Evolutionary conservation across 1,284 basidiomycete genomes (phyloP).

Genomic region (Inonotus hispidus): DNA sequence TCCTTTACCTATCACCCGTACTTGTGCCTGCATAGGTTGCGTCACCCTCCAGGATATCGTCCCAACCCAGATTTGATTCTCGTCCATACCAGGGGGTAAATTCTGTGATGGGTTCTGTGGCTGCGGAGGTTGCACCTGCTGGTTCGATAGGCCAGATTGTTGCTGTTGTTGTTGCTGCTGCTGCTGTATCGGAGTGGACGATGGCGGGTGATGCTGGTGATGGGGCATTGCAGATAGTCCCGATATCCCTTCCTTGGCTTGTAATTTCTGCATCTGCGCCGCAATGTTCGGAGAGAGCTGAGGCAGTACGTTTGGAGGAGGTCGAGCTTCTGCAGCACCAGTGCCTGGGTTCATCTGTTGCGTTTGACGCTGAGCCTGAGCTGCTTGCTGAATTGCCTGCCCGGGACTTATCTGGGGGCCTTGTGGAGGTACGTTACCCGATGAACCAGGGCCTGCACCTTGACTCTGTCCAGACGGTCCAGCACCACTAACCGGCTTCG

Average conservation of each 20-base stretch:
- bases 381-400: conserved; percentile 3
- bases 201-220: conserved; percentile 1
- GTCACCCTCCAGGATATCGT: conserved; percentile 38
- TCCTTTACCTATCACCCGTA: conserved; percentile 22
- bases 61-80: conserved; percentile 43
- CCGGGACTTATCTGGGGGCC: background rate
- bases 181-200: conserved; percentile 7
- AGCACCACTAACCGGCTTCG: conserved; percentile 3
- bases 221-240: conserved; percentile 2
- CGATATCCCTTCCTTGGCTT: conserved; percentile 36
- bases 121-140: conserved; percentile 1
- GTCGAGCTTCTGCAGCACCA: conserved; percentile 20
- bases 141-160: conserved; percentile 14
- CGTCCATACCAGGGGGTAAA: background rate
- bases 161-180: conserved; percentile 6
- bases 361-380: conserved; percentile 7
- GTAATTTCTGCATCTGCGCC: conserved; percentile 48
- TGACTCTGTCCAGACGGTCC: conserved; percentile 2
- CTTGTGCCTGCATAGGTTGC: conserved; percentile 29
- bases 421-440: background rate
- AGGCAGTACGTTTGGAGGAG: conserved; percentile 2
- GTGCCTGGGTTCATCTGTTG: conserved; percentile 5
- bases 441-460: background rate
- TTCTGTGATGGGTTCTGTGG: background rate
- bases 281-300: conserved; percentile 26